Conservation (phyloP, 495 filamentous ascomycete species). For the Hyaloscypha finlandica region DNA sequence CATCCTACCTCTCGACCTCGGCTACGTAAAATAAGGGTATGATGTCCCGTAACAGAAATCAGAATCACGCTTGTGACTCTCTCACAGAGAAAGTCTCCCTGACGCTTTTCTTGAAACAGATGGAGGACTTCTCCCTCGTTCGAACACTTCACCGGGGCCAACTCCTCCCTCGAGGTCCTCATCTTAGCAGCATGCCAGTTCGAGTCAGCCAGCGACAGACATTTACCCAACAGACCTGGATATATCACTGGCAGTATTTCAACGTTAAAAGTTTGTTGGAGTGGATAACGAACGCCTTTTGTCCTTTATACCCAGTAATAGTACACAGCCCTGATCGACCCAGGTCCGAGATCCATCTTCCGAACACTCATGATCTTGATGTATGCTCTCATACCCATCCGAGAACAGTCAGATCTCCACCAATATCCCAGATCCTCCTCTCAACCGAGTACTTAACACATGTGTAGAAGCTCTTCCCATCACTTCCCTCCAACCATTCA, state of each 20-base stretch:
- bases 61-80: too few relatives aligned
- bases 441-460: conserved; percentile 9
- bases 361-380: not conserved
- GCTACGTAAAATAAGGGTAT: too few relatives aligned
- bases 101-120: too few relatives aligned
- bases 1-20: too few relatives aligned
- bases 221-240: too few relatives aligned
- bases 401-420: not conserved
- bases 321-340: conserved; percentile 19
- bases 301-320: conserved; percentile 23
- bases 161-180: too few relatives aligned
- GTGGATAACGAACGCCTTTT: conserved; percentile 28
- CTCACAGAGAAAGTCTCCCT: too few relatives aligned
- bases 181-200: too few relatives aligned
- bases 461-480: not conserved
- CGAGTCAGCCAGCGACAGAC: too few relatives aligned
- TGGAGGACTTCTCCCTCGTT: too few relatives aligned
- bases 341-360: not conserved
- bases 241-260: not conserved
- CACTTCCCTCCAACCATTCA: not conserved
- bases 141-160: too few relatives aligned
- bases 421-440: not conserved
- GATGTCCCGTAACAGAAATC: too few relatives aligned
- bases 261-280: not conserved
- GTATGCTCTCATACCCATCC: not conserved